A percentile compares a stretch with the other conserved stretches of the same genome.
Conservation (phyloP, 352 stramenopile genomes). For the Globisporangium cystogenes region DNA sequence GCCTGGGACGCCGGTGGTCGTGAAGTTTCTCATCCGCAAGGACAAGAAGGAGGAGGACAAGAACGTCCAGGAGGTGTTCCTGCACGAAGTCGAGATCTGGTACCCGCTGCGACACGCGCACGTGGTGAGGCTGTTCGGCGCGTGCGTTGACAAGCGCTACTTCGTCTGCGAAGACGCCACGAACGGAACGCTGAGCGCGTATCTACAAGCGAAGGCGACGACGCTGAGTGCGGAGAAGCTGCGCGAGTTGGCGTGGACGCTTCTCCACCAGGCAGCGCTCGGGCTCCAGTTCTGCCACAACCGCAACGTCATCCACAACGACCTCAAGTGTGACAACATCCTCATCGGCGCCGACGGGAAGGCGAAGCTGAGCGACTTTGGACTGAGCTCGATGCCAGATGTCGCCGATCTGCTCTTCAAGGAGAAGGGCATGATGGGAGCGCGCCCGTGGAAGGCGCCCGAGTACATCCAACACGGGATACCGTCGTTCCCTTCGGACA, state of each 20-base stretch:
- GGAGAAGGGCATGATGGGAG: constrained; percentile 19
- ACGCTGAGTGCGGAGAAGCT: constrained; percentile 6
- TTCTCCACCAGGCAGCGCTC: constrained; percentile 30
- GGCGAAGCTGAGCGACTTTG: constrained; percentile 35
- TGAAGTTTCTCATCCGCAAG: constrained; percentile 1
- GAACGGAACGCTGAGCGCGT: constrained; percentile 27
- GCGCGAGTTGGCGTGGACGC: constrained; percentile 6
- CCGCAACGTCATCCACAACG: constrained; percentile 65
- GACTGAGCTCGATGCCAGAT: constrained; percentile 21
- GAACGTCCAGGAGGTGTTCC: background rate
- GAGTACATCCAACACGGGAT: constrained; percentile 16
- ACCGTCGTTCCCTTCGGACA: constrained; percentile 4
- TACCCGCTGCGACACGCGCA: constrained; percentile 1
- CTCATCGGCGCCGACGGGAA: constrained; percentile 44
- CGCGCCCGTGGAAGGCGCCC: constrained; percentile 26
- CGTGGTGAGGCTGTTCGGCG: constrained; percentile 5
- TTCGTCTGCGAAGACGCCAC: constrained; percentile 30
- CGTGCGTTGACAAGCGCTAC: constrained; percentile 4
- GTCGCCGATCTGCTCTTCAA: constrained; percentile 14
- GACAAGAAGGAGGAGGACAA: background rate
- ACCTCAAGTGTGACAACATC: constrained; percentile 86
- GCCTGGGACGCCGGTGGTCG: constrained; percentile 1
- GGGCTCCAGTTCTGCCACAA: constrained; percentile 54
- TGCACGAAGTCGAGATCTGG: constrained; percentile 7
- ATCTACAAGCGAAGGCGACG: constrained; percentile 3